Percentiles rank a stretch among this genome's conserved stretches.
Conservation (phyloP, 2,329 filamentous ascomycete genomes). For the Xylaria arbuscula region DNA sequence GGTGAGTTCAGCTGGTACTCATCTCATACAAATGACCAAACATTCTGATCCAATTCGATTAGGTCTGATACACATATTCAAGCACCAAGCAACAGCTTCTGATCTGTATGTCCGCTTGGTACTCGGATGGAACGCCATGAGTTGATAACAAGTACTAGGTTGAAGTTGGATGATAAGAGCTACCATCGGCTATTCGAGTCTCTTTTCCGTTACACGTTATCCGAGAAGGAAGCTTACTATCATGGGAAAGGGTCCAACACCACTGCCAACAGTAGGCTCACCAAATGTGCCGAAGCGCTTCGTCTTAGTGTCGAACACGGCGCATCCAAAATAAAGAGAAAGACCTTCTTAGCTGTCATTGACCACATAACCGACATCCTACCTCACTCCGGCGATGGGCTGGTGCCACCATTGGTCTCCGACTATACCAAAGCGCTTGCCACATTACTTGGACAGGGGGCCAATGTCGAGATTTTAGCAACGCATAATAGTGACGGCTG, state of each 20-base stretch:
- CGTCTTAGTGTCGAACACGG: slow-evolving; percentile 78
- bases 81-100: slow-evolving; percentile 44
- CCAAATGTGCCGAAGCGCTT: slow-evolving; percentile 76
- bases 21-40: background rate
- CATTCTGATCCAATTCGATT: slow-evolving; percentile 22
- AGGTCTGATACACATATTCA: slow-evolving; percentile 50
- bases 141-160: slow-evolving; percentile 34
- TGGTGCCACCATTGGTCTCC: slow-evolving; percentile 75
- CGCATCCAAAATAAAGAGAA: slow-evolving; percentile 73
- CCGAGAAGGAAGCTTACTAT: slow-evolving; percentile 74
- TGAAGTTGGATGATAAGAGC: slow-evolving; percentile 74
- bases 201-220: slow-evolving; percentile 75
- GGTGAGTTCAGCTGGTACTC: slow-evolving; percentile 36
- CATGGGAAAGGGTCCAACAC: slow-evolving; percentile 59
- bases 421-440: slow-evolving; percentile 84
- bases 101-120: slow-evolving; percentile 41
- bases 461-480: slow-evolving; percentile 83
- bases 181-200: slow-evolving; percentile 85
- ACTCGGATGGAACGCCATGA: background rate
- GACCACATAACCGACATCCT: slow-evolving; percentile 85
- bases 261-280: slow-evolving; percentile 64
- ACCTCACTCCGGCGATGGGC: slow-evolving; percentile 68
- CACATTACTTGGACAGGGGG: slow-evolving; percentile 74
- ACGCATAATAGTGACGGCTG: slow-evolving; percentile 69
- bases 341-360: slow-evolving; percentile 81